A percentile compares a stretch with the other conserved stretches of the same genome.
These are phyloP conservation scores for Penicillium sp. DNA, from an alignment of 2,329 filamentous ascomycete genomes.

Conservation along the genomic window DNA sequence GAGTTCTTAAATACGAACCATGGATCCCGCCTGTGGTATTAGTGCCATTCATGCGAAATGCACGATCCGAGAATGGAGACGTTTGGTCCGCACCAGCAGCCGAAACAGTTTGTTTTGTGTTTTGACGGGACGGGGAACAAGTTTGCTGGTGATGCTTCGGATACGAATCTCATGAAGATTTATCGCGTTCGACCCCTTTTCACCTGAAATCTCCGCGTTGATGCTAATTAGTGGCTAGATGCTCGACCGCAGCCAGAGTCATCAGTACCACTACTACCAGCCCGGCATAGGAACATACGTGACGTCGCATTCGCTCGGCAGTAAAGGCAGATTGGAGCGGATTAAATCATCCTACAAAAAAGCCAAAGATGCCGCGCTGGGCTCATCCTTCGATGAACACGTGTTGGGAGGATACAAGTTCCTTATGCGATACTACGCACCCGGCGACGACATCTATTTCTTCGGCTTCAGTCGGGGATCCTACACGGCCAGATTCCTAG, in stretches of 20 bases:
- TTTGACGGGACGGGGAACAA: conserved; percentile 46
- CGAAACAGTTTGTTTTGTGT: conserved; percentile 33
- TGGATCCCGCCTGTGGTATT: neutral
- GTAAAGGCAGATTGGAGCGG: conserved; percentile 29
- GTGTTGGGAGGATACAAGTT: conserved; percentile 80
- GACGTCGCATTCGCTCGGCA: conserved; percentile 30
- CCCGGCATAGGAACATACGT: conserved; percentile 45
- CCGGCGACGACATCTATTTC: conserved; percentile 61
- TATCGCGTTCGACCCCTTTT: conserved; percentile 34
- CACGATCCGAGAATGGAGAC: neutral
- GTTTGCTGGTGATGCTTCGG: conserved; percentile 40
- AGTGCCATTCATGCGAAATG: neutral
- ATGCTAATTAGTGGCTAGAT: conserved; percentile 23
- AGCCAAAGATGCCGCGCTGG: conserved; percentile 66
- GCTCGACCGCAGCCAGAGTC: conserved; percentile 36
- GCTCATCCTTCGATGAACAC: conserved; percentile 75
- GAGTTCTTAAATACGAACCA: conserved; percentile 5
- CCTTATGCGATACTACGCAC: conserved; percentile 68
- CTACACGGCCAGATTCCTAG: conserved; percentile 70
- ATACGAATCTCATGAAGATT: conserved; percentile 48
- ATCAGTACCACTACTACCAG: conserved; percentile 41
- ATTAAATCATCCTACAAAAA: conserved; percentile 54
- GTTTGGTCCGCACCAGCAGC: neutral
- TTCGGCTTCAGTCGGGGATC: conserved; percentile 71
- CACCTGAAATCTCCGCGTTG: neutral